Percentiles rank a stretch among this genome's conserved stretches.
Conservation (phyloP, 805 yeast genomes). For the Yamadazyma sp. region DNA sequence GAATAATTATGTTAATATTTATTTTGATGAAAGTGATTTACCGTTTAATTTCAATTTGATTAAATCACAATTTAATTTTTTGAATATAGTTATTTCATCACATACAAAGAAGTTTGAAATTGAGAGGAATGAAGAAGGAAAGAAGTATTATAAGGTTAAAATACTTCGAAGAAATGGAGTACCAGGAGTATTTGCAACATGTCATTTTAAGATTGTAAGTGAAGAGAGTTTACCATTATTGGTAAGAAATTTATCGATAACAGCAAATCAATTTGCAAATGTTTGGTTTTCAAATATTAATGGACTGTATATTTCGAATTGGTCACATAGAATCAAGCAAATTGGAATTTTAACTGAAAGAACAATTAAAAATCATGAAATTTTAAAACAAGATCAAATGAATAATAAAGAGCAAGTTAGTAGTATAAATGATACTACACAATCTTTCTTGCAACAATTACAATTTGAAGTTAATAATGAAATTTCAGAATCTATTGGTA, state of each 20-base stretch:
- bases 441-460: slow-evolving; percentile 32
- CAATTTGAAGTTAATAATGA: slow-evolving; percentile 12
- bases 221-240: slow-evolving; percentile 57
- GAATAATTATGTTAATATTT: slow-evolving; percentile 76
- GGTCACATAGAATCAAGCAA: slow-evolving; percentile 67
- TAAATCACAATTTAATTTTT: slow-evolving; percentile 76
- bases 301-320: slow-evolving; percentile 55
- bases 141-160: slow-evolving; percentile 56
- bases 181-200: slow-evolving; percentile 73
- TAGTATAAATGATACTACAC: slow-evolving; percentile 21
- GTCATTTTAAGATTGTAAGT: slow-evolving; percentile 69
- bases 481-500: slow-evolving; percentile 5
- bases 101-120: slow-evolving; percentile 26
- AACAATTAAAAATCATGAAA: slow-evolving; percentile 24
- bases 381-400: slow-evolving; percentile 20
- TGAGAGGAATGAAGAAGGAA: slow-evolving; percentile 3
- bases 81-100: slow-evolving; percentile 77
- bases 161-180: slow-evolving; percentile 64
- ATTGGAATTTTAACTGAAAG: slow-evolving; percentile 33
- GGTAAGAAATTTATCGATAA: slow-evolving; percentile 62
- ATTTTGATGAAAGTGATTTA: slow-evolving; percentile 67
- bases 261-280: slow-evolving; percentile 69
- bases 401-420: slow-evolving; percentile 11
- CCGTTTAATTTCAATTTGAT: slow-evolving; percentile 70
- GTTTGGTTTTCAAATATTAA: slow-evolving; percentile 59